Evolutionary conservation across 148 eudicot genomes (phyloP).

Genomic region (Selenicereus undatus): DNA sequence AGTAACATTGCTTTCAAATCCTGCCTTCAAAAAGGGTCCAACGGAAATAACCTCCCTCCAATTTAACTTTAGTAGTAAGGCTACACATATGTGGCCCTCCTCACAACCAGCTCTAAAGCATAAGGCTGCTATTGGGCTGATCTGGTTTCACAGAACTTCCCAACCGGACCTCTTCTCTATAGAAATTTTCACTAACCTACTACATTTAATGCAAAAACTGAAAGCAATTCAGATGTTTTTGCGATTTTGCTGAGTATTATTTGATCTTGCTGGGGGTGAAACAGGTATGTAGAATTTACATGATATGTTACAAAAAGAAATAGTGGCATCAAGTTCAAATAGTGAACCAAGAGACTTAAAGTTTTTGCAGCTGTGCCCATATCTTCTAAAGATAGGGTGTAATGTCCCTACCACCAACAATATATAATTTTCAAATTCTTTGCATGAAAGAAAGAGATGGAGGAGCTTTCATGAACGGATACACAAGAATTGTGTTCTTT

Average conservation of each 20-base stretch:
- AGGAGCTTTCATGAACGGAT: background rate
- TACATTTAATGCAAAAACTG: background rate
- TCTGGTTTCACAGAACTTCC: too few species aligned
- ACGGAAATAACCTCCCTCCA: too few species aligned
- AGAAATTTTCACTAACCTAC: background rate
- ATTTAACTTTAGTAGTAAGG: too few species aligned
- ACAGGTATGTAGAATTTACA: background rate
- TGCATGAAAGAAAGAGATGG: background rate
- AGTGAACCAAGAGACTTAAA: background rate
- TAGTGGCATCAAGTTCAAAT: background rate
- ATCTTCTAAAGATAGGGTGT: background rate
- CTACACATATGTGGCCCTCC: too few species aligned
- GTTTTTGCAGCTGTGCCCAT: background rate
- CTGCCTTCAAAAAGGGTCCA: too few species aligned
- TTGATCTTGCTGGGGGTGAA: background rate
- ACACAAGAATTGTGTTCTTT: background rate
- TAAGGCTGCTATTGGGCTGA: too few species aligned
- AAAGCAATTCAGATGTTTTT: background rate
- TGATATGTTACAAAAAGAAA: background rate
- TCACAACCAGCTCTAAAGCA: too few species aligned
- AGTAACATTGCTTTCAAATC: too few species aligned
- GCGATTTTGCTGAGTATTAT: background rate
- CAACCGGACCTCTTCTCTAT: too few species aligned
- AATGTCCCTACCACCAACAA: background rate
- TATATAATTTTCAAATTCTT: background rate